Percentiles rank a stretch among this genome's conserved stretches.
phyloP scores from a whole-genome alignment of 208 protist genomes.

The Crithidia fasciculata region DNA sequence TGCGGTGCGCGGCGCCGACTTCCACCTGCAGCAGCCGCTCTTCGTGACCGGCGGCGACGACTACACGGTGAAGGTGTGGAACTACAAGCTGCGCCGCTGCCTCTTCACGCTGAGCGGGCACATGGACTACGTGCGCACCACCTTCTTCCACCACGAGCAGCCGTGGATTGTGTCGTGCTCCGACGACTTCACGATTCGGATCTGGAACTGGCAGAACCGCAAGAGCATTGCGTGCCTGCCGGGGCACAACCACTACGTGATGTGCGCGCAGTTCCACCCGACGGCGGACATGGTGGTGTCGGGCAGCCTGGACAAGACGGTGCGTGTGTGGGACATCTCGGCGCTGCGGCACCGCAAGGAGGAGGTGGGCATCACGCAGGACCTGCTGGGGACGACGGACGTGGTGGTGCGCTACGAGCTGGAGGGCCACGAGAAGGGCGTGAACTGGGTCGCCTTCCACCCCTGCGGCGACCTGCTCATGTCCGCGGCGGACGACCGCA shows the following conservation, averaged over 20 bases:
- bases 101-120: constrained; percentile 98
- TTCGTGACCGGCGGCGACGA: constrained; percentile 99
- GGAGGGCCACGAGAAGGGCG: constrained; percentile 98
- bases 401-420: constrained; percentile 95
- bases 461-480: constrained; percentile 93
- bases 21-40: constrained; percentile 98
- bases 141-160: constrained; percentile 96
- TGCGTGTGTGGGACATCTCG: constrained; percentile 99
- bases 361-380: constrained; percentile 76
- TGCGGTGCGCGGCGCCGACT: constrained; percentile 97
- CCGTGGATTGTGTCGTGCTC: constrained; percentile 99
- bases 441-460: constrained; percentile 99
- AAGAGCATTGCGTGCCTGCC: constrained; percentile 95
- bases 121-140: constrained; percentile 99
- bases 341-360: constrained; percentile 75
- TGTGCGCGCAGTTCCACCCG: constrained; percentile 98
- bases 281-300: constrained; percentile 96
- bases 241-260: constrained; percentile 99
- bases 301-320: constrained; percentile 98
- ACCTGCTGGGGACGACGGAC: constrained; percentile 96
- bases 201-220: constrained; percentile 99
- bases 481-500: constrained; percentile 97
- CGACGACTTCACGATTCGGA: constrained; percentile 99
- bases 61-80: constrained; percentile 99
- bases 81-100: constrained; percentile 98